Conservation (phyloP, 2,329 filamentous ascomycete species). For the Hortaea werneckii region DNA sequence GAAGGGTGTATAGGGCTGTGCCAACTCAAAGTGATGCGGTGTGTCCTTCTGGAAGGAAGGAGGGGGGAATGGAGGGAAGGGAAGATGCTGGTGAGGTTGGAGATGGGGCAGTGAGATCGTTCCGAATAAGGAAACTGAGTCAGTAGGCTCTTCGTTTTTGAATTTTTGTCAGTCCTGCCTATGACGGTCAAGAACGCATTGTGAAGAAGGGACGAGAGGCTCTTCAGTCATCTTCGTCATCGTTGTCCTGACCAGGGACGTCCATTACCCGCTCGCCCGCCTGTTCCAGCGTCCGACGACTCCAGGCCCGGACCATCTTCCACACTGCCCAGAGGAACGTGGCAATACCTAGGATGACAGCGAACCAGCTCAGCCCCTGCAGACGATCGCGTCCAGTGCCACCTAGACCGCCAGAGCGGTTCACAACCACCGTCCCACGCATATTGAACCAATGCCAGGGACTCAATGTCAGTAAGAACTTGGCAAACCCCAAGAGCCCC, state of each 20-base stretch:
- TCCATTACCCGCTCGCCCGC: slow-evolving; percentile 75
- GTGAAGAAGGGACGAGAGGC: slow-evolving; percentile 7
- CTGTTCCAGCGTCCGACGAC: slow-evolving; percentile 59
- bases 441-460: slow-evolving; percentile 71
- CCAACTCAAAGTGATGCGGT: slow-evolving; percentile 95
- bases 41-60: not conserved
- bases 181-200: slow-evolving; percentile 1
- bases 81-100: not conserved
- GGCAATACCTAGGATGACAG: slow-evolving; percentile 68
- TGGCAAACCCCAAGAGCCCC: slow-evolving; percentile 74
- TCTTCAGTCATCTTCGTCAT: slow-evolving; percentile 39
- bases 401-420: slow-evolving; percentile 20
- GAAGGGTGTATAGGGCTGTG: slow-evolving; percentile 49
- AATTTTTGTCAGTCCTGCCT: not conserved
- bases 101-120: not conserved
- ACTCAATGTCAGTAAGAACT: slow-evolving; percentile 63
- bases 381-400: slow-evolving; percentile 65
- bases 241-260: slow-evolving; percentile 56
- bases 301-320: slow-evolving; percentile 68
- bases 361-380: slow-evolving; percentile 66
- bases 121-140: not conserved
- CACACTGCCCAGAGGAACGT: slow-evolving; percentile 79
- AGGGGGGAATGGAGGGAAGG: not conserved
- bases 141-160: not conserved
- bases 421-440: slow-evolving; percentile 43